These are phyloP conservation scores for Alternaria ventricosa DNA, from an alignment of 2,329 filamentous ascomycete genomes.

Conservation along the genomic window DNA sequence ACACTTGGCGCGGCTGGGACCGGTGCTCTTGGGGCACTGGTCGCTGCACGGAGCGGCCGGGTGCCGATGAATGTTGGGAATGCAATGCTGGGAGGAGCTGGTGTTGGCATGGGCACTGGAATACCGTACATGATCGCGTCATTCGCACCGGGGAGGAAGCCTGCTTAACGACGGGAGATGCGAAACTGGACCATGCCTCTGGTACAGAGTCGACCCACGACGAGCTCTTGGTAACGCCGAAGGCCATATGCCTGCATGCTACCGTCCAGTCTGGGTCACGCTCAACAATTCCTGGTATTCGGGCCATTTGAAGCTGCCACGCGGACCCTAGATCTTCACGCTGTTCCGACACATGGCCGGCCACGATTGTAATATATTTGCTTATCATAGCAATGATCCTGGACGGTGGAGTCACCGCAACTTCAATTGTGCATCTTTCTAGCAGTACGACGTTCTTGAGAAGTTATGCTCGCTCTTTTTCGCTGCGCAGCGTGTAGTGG, in stretches of 20 bases:
- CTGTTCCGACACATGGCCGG: background rate
- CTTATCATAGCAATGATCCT: background rate
- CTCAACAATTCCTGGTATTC: background rate
- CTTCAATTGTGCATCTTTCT: background rate
- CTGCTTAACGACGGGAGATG: slow-evolving; percentile 3
- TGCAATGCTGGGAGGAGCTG: slow-evolving; percentile 54
- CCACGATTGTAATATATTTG: background rate
- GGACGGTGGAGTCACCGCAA: background rate
- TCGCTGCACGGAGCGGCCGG: slow-evolving; percentile 38
- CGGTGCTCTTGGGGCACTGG: slow-evolving; percentile 41
- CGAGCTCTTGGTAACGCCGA: background rate
- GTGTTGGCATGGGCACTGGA: slow-evolving; percentile 59
- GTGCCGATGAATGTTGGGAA: slow-evolving; percentile 42
- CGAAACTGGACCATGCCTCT: background rate
- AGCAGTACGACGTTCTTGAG: background rate
- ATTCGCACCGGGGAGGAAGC: slow-evolving; percentile 23
- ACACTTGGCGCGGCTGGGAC: slow-evolving; percentile 54
- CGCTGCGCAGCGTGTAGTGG: background rate
- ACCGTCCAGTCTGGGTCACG: background rate
- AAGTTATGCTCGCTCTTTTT: background rate
- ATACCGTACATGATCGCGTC: slow-evolving; percentile 51
- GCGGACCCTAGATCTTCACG: background rate
- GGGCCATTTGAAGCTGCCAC: background rate
- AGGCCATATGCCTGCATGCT: background rate
- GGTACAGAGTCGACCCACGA: background rate